Base-by-base conservation (phyloP, 148 eudicot genomes). In the Persicaria maculosa region DNA sequence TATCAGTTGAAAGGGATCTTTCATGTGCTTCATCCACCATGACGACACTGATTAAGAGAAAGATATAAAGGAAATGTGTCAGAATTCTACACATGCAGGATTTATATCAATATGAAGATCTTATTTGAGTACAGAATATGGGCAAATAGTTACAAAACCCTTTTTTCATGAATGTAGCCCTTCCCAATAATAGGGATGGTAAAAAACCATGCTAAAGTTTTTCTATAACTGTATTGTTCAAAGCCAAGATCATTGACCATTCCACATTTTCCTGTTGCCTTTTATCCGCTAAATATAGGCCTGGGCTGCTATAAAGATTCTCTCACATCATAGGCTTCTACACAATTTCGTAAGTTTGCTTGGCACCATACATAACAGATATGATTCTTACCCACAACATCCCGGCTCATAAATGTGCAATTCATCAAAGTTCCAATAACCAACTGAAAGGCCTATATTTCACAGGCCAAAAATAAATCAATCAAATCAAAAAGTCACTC, bases 1-100 rank as follows among this genome's bases (percentile, higher is more conserved):
- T 85, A 81, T 96, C 97, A 1, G 99, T 96, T 57, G 99, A 84
- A 75, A 96, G 87, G 55, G 99, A 92, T 81, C 99, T 83, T 84
- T 96, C 99, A 81, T 96, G 99, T 80, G 99, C 99, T 88, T 96
- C 99, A 80, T 96, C 99, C 76, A 96, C 94, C 97, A 96, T 96
- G 82, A 96, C 84, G 45, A 92, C 91, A 83, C 99, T 96, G 80
- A 74, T 61, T 57, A 78, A 48, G 4, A 12, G 64, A 70, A 72
- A 67, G 65, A 47, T 48, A 61, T 53, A 54, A 43, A 71, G 4
- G 19, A 20, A 25, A 25, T 65, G 70, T 46, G 43, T 43, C 19
- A 65, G 47, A 31, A 65, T 6, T 12, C 43, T 62, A 11, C 45
- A 64, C 45, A 64, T 31, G 43, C 45, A 36, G 11, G 68, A 64